These are phyloP conservation scores for Fusarium annulatum DNA, from an alignment of 2,329 filamentous ascomycete species.

Conservation along the genomic window DNA sequence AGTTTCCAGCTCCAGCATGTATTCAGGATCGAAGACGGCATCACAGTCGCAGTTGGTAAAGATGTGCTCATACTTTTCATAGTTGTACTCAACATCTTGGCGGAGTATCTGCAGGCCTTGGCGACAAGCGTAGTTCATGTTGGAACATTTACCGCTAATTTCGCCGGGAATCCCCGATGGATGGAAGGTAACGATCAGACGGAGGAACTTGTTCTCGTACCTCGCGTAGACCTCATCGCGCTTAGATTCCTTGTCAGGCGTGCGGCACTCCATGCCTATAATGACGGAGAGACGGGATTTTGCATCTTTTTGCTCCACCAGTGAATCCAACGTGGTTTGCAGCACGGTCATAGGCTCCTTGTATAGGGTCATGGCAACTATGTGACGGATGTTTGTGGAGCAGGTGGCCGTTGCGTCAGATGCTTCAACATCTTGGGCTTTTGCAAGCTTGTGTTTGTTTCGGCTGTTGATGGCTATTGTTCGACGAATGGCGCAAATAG, in stretches of 20 bases:
- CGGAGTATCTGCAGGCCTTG: conserved; percentile 27
- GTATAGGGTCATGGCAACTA: conserved; percentile 32
- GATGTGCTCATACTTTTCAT: conserved; percentile 37
- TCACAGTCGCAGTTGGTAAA: conserved; percentile 43
- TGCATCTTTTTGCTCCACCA: conserved; percentile 16
- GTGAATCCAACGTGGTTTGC: conserved; percentile 26
- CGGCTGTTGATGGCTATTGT: conserved; percentile 27
- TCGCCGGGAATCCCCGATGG: conserved; percentile 18
- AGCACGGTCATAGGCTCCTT: conserved; percentile 32
- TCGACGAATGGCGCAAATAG: conserved; percentile 30
- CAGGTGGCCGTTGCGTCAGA: not conserved
- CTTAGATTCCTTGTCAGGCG: conserved; percentile 24
- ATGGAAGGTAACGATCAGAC: conserved; percentile 28
- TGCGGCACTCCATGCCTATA: conserved; percentile 27
- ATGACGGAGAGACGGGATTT: conserved; percentile 15
- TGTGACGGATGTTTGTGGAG: conserved; percentile 21
- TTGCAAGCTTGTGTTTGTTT: conserved; percentile 2
- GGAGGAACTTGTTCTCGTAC: conserved; percentile 23
- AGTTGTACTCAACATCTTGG: conserved; percentile 31
- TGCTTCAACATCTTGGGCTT: conserved; percentile 20
- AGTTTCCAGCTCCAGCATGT: conserved; percentile 33
- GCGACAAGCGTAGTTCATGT: conserved; percentile 35
- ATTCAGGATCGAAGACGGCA: conserved; percentile 39
- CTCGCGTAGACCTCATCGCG: conserved; percentile 22
- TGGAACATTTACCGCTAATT: conserved; percentile 29